phyloP scores from a whole-genome alignment of 129 eudicot genomes.

The Scalesia atractyloides region DNA sequence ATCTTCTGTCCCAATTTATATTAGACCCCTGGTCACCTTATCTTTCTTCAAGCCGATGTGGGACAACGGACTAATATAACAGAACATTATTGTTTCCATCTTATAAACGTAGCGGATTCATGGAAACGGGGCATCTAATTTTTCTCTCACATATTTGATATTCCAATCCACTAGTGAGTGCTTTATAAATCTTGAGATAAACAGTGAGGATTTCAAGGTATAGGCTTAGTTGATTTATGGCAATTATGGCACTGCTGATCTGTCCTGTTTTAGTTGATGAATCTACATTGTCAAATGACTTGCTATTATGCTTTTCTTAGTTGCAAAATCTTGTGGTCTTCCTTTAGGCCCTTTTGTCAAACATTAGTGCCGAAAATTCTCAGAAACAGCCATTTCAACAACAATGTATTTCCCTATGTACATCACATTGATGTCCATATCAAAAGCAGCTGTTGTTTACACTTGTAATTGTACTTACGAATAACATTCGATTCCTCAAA shows the following conservation, averaged over 20 bases:
- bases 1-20: no score
- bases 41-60: no score
- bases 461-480: conserved; percentile 86
- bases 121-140: no score
- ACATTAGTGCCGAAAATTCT: conserved; percentile 70
- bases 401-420: conserved; percentile 80
- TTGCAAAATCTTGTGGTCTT: conserved; percentile 71
- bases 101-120: no score
- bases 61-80: no score
- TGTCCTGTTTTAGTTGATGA: conserved; percentile 87
- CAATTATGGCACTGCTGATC: conserved; percentile 59
- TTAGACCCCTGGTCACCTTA: no score
- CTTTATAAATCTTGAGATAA: no score
- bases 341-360: conserved; percentile 61
- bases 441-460: conserved; percentile 90
- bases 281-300: conserved; percentile 56
- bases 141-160: no score
- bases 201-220: conserved; percentile 30
- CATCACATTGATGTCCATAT: conserved; percentile 59
- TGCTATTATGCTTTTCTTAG: conserved; percentile 57
- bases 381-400: conserved; percentile 63
- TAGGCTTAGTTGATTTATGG: conserved; percentile 63
- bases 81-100: no score
- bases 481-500: conserved; percentile 23
- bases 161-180: no score